These are phyloP conservation scores for Camellia oleifera DNA, from an alignment of 179 eudicot species.

Conservation along the genomic window DNA sequence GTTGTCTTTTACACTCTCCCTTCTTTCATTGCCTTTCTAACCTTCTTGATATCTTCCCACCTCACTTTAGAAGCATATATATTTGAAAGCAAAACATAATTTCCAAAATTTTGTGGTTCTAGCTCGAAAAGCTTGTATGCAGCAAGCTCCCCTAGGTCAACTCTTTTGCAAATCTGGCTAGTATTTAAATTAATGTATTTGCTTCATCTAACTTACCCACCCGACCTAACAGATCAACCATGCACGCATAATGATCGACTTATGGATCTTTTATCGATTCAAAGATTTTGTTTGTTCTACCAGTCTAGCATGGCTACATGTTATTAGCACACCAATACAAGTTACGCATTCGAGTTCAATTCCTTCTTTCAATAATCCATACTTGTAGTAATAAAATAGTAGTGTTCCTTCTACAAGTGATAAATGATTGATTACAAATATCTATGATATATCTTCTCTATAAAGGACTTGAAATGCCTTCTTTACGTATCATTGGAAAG, in stretches of 20 bases:
- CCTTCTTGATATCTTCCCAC: constrained; percentile 59
- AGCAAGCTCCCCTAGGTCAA: constrained; percentile 59
- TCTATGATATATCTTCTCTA: too few relatives aligned
- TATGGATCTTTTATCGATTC: constrained; percentile 44
- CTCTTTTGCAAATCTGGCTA: constrained; percentile 51
- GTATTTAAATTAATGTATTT: constrained; percentile 42
- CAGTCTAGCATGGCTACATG: constrained; percentile 70
- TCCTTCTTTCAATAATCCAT: constrained; percentile 19
- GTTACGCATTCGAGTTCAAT: constrained; percentile 57
- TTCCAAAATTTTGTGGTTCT: constrained; percentile 65
- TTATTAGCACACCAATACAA: constrained; percentile 53
- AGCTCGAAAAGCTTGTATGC: constrained; percentile 66
- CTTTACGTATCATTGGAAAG: too few relatives aligned
- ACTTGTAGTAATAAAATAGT: too few relatives aligned
- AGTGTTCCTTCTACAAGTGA: too few relatives aligned
- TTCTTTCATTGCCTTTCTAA: constrained; percentile 45
- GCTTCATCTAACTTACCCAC: constrained; percentile 65
- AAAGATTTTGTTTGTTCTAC: constrained; percentile 42
- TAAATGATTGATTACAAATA: too few relatives aligned
- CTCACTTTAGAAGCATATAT: constrained; percentile 52
- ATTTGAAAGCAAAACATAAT: constrained; percentile 60
- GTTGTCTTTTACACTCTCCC: constrained; percentile 44
- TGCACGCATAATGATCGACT: constrained; percentile 65
- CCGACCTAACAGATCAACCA: constrained; percentile 68
- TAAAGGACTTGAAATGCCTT: too few relatives aligned